Conservation (phyloP, 1,284 basidiomycete species). For the Ceratobasidium sp. region DNA sequence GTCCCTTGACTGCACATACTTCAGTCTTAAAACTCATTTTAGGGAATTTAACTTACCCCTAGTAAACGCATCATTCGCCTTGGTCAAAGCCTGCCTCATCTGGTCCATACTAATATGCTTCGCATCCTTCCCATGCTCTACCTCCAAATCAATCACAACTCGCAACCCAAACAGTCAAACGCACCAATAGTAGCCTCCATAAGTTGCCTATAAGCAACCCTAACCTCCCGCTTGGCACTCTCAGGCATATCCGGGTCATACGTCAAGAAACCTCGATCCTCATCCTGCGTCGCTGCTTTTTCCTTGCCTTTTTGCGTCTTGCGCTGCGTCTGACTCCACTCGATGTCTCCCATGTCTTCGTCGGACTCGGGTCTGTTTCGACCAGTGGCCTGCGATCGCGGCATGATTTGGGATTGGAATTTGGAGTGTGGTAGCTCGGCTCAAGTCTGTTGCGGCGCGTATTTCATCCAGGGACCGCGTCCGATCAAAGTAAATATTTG, state of each 20-base stretch:
- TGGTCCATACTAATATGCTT: conserved; percentile 43
- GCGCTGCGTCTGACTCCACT: conserved; percentile 33
- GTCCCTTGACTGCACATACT: conserved; percentile 39
- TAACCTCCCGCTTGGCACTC: conserved; percentile 70
- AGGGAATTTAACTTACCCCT: too few species aligned
- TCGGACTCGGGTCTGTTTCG: conserved; percentile 6
- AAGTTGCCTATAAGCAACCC: conserved; percentile 71
- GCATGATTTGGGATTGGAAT: conserved; percentile 8
- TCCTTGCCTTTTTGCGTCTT: conserved; percentile 17
- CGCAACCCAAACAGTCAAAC: conserved; percentile 33
- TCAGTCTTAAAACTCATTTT: too few species aligned
- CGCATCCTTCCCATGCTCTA: conserved; percentile 38
- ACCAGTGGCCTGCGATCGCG: conserved; percentile 16
- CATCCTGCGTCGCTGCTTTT: conserved; percentile 20
- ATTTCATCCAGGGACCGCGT: conserved; percentile 36
- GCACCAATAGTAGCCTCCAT: conserved; percentile 67
- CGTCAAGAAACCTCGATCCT: conserved; percentile 50
- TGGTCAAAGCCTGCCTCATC: conserved; percentile 32
- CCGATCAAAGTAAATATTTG: conserved; percentile 33
- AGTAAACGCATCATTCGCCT: conserved; percentile 40
- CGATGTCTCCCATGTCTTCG: conserved; percentile 33
- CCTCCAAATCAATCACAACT: background rate
- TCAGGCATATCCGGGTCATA: conserved; percentile 82
- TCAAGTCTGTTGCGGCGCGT: conserved; percentile 21
- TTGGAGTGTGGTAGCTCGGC: conserved; percentile 3